Evolutionary conservation across 352 stramenopile genomes (phyloP), one percentile per base, ranked within the genome.

Genomic region (Phytophthora hybrid): DNA sequence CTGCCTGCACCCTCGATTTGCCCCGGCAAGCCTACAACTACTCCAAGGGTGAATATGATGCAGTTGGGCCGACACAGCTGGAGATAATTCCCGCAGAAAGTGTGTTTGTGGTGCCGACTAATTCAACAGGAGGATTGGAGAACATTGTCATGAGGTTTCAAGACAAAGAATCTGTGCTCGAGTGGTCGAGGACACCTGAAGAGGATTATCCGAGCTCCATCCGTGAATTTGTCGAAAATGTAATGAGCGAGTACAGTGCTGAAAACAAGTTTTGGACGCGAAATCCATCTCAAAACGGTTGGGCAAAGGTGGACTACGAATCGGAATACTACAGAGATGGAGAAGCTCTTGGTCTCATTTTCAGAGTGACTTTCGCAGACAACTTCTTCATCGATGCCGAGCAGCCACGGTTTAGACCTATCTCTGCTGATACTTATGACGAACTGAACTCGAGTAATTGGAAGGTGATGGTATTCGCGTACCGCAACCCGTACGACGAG

Each of bases 71-170:
- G 18, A 77, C 70, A 32, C 31, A 54, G 11, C 32, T 77, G 58
- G 23, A 69, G 19, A 57, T 77, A 51, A 10, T 34, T 29, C 63
- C 63, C 3, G 64, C 70, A 26, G 13, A 63, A 41, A 72, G 59
- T 13, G 18, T 62, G 18, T 73, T 77, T 49, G 34, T 26, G 19
- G 41, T 77, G 16, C 34, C 63, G 16, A 61, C 19, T 29, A 71
- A 46, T 54, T 13, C 63, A 49, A 60, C 64, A 44, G 66, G 66
- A n/a, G 16, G 49, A 2, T n/a, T 18, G n/a, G 58, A 76, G 46
- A 44, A 62, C 19, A 56, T 77, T 26, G 18, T 73, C 4, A 73
- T 73, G 64, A 77, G 63, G n/a, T 76, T 61, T 53, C 69, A 57
- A 29, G 69, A 58, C 21, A 59, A 69, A 16, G 69, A 76, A 8